Evolutionary conservation across 2,329 filamentous ascomycete species (phyloP).

Genomic region (Penicillium sp.): DNA sequence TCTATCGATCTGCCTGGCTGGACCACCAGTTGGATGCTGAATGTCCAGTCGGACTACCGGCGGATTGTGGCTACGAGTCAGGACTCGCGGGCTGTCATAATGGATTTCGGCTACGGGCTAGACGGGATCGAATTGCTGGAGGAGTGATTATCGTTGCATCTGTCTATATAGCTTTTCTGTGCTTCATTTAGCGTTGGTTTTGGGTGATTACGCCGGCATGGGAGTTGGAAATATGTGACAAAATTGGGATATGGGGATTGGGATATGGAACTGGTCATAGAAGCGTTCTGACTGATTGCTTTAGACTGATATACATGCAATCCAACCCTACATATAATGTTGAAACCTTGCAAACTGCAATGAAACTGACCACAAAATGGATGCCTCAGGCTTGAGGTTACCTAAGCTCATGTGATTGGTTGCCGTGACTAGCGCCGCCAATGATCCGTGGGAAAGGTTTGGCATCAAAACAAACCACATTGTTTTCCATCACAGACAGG

Average conservation of each 20-base stretch:
- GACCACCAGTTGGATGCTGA: conserved; percentile 95
- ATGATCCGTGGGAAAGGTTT: conserved; percentile 24
- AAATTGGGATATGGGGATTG: conserved; percentile 1
- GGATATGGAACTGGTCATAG: conserved; percentile 5
- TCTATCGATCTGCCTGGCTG: conserved; percentile 85
- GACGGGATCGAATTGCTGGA: conserved; percentile 51
- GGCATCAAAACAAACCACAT: conserved; percentile 66
- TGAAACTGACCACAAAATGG: background rate
- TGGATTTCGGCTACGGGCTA: conserved; percentile 75
- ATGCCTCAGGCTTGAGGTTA: conserved; percentile 21
- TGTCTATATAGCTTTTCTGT: conserved; percentile 8
- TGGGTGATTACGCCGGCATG: conserved; percentile 25
- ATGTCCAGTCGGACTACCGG: conserved; percentile 91
- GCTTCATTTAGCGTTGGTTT: conserved; percentile 17
- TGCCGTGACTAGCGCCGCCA: conserved; percentile 14
- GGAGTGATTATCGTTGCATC: conserved; percentile 25
- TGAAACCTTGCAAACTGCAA: no score
- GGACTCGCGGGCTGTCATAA: conserved; percentile 82
- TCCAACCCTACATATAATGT: background rate
- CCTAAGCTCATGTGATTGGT: conserved; percentile 49
- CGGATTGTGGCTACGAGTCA: conserved; percentile 93
- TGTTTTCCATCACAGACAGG: conserved; percentile 22
- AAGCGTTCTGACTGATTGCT: conserved; percentile 1
- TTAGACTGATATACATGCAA: conserved; percentile 2
- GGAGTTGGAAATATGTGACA: conserved; percentile 5